These are phyloP conservation scores for Collariella sp. DNA, from an alignment of 495 filamentous ascomycete species.

Conservation along the genomic window DNA sequence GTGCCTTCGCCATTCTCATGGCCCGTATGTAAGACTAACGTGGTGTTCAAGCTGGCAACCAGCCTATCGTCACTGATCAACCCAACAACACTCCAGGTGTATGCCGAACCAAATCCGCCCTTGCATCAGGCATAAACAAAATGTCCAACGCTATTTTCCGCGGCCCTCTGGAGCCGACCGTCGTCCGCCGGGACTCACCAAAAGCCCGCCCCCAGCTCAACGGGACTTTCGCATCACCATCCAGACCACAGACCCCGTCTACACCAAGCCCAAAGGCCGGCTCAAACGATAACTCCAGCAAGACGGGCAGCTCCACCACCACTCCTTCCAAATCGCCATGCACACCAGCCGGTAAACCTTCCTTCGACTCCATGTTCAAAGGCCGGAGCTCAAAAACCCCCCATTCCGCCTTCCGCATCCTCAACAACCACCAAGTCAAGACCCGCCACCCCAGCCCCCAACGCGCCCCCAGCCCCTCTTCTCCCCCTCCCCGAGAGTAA, in stretches of 20 bases:
- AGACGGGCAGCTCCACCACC: slow-evolving; percentile 5
- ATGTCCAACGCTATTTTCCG: slow-evolving; percentile 39
- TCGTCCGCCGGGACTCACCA: slow-evolving; percentile 36
- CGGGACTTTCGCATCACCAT: slow-evolving; percentile 11
- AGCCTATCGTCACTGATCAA: slow-evolving; percentile 11
- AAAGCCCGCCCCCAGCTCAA: slow-evolving; percentile 29
- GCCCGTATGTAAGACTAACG: neutral
- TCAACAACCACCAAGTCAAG: too few relatives aligned
- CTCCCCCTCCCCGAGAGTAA: slow-evolving; percentile 1
- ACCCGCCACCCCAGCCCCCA: neutral
- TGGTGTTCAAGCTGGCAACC: slow-evolving; percentile 18
- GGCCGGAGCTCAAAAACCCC: neutral
- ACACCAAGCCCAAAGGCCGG: neutral
- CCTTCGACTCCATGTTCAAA: slow-evolving; percentile 32
- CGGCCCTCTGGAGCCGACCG: slow-evolving; percentile 34
- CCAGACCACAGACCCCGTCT: neutral
- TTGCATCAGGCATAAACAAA: slow-evolving; percentile 25
- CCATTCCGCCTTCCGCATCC: too few relatives aligned
- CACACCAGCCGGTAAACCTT: slow-evolving; percentile 33
- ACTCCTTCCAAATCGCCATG: slow-evolving; percentile 10
- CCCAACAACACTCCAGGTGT: neutral
- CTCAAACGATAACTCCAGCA: slow-evolving; percentile 19
- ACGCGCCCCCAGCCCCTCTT: neutral
- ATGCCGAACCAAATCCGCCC: slow-evolving; percentile 18
- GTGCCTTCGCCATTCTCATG: slow-evolving; percentile 2